phyloP scores from a whole-genome alignment of 257 asterid species.

The Solanum commersonii region DNA sequence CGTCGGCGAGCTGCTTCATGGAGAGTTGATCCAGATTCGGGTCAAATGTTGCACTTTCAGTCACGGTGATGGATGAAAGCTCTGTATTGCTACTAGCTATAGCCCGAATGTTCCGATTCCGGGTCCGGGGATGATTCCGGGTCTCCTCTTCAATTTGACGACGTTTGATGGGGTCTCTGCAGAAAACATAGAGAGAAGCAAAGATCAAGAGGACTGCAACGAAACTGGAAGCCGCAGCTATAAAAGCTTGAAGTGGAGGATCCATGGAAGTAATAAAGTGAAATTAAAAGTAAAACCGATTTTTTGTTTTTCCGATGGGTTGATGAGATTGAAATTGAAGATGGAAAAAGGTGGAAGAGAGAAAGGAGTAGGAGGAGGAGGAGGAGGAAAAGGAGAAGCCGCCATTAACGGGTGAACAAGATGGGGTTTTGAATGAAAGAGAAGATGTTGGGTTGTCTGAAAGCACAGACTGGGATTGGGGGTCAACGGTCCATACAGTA shows the following conservation, averaged over 20 bases:
- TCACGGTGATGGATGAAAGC: constrained; percentile 15
- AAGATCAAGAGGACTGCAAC: constrained; percentile 32
- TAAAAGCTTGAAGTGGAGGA: constrained; percentile 32
- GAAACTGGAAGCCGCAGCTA: constrained; percentile 51
- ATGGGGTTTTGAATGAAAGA: constrained; percentile 14
- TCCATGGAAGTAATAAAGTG: not conserved
- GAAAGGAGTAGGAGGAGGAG: not conserved
- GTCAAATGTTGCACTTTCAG: constrained; percentile 67
- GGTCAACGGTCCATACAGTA: constrained; percentile 29
- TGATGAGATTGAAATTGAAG: not conserved
- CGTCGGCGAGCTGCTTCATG: constrained; percentile 60
- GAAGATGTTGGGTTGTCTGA: constrained; percentile 16
- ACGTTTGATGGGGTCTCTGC: constrained; percentile 19
- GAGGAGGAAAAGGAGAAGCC: constrained; percentile 12
- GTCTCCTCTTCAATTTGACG: constrained; percentile 15
- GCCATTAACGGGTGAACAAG: constrained; percentile 48
- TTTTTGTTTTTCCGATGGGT: not conserved
- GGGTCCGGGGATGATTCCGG: constrained; percentile 2
- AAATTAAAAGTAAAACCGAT: not conserved
- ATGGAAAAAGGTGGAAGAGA: not conserved
- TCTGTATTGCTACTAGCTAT: not conserved
- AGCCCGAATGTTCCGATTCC: constrained; percentile 14
- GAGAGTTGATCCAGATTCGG: constrained; percentile 41
- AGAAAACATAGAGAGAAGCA: constrained; percentile 21
- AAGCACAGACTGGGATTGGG: constrained; percentile 31